These are phyloP conservation scores for Scenedesmus sp. DNA, from an alignment of 163 green algal species.

Conservation along the genomic window DNA sequence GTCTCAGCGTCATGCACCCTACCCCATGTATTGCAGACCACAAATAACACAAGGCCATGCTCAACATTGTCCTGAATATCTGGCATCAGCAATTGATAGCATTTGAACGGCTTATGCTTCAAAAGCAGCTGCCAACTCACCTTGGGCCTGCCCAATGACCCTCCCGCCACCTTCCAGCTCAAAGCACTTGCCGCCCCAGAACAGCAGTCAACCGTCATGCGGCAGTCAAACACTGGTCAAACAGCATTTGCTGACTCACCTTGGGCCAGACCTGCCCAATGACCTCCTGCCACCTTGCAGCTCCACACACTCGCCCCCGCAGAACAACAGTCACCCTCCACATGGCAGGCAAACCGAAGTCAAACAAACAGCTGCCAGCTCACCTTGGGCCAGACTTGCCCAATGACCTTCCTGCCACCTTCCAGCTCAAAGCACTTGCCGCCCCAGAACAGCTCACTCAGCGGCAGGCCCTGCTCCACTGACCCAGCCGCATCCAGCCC, in stretches of 20 bases:
- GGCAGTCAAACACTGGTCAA: too few species aligned
- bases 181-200: slow-evolving; percentile 62
- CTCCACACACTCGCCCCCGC: slow-evolving; percentile 54
- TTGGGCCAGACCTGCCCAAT: slow-evolving; percentile 75
- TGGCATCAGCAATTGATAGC: too few species aligned
- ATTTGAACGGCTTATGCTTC: too few species aligned
- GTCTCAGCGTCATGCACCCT: too few species aligned
- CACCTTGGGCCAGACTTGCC: slow-evolving; percentile 74
- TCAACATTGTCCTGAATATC: too few species aligned
- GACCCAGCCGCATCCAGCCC: neutral
- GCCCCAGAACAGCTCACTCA: slow-evolving; percentile 71
- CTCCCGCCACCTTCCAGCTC: slow-evolving; percentile 29
- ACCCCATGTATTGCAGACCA: too few species aligned
- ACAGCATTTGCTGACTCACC: slow-evolving; percentile 27
- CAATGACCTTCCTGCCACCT: slow-evolving; percentile 57
- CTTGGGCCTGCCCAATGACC: slow-evolving; percentile 64
- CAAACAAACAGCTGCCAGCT: neutral
- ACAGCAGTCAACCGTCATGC: slow-evolving; percentile 38
- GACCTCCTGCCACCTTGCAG: slow-evolving; percentile 48
- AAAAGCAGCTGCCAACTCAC: slow-evolving; percentile 8
- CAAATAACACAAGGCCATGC: too few species aligned
- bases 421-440: slow-evolving; percentile 44
- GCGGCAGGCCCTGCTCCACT: neutral
- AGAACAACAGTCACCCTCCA: too few species aligned
- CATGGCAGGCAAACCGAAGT: too few species aligned